Evolutionary conservation across 495 filamentous ascomycete genomes (phyloP).

Genomic region (Bathelium albidoporum): DNA sequence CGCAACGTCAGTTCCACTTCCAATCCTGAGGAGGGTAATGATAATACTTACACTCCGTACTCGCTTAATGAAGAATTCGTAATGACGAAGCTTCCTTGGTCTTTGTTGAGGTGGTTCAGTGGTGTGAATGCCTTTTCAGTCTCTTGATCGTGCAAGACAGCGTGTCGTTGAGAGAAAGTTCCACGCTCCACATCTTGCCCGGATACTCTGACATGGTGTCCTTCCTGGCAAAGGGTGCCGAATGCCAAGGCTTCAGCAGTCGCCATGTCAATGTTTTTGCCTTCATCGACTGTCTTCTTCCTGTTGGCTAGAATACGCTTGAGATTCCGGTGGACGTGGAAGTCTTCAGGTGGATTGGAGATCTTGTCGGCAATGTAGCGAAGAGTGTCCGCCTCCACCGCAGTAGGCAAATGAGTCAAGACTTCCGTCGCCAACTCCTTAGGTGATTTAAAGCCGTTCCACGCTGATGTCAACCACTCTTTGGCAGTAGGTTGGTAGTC

Average conservation of each 20-base stretch:
- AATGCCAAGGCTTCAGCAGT: constrained; percentile 96
- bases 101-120: constrained; percentile 73
- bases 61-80: constrained; percentile 95
- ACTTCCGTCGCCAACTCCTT: constrained; percentile 95
- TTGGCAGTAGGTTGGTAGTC: constrained; percentile 94
- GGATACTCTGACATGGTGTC: constrained; percentile 91
- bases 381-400: constrained; percentile 57
- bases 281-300: constrained; percentile 86
- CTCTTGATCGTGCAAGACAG: constrained; percentile 95
- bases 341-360: constrained; percentile 66
- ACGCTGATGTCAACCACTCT: constrained; percentile 96
- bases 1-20: constrained; percentile 2
- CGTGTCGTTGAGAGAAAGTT: constrained; percentile 97
- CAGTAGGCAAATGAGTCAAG: constrained; percentile 82
- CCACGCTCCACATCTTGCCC: constrained; percentile 99
- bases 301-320: constrained; percentile 89
- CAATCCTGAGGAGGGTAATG: not conserved
- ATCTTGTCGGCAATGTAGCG: constrained; percentile 71
- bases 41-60: constrained; percentile 60
- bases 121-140: constrained; percentile 87
- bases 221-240: constrained; percentile 78
- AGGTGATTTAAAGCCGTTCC: constrained; percentile 98
- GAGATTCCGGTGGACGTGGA: constrained; percentile 83
- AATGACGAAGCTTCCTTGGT: constrained; percentile 91
- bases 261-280: constrained; percentile 93